Evolutionary conservation across 2,329 filamentous ascomycete species (phyloP), one percentile per base, ranked within the genome.

Genomic region (Curvularia sp.): DNA sequence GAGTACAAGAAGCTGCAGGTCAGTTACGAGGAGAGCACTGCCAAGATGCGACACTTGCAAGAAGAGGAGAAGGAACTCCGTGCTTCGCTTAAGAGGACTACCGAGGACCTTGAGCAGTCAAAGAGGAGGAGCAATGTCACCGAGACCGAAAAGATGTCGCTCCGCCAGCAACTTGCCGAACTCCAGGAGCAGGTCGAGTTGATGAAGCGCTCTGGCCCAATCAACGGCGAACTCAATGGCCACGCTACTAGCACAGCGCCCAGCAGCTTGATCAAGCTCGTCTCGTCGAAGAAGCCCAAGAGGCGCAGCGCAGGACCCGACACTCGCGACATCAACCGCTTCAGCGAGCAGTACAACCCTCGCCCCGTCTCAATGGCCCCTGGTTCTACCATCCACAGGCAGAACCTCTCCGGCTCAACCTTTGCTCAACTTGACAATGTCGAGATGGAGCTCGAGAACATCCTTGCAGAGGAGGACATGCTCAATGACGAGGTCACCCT

Each of bases 401-500:
- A 91, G 74, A 89, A 87, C 68, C 80, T 92, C 50, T 89, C 89
- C 52, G 89, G 89, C 53, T 87, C 90, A 38, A 89, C 89, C 3
- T 95, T 95, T 74, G 90, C 92, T 54, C 88, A 89, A 58, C 83
- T 90, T 58, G 95, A 99, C 76, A 96, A 91, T 71, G 92, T 98
- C 70, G 95, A 99, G 80, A 87, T 93, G 77, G 96, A 99, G 80
- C 86, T 99, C 57, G 94, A 98, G 80, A 91, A 90, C 65, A 86
- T 99, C 53, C 87, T 99, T 64, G 93, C 93, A 43, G 94, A 98
- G 73, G 95, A 99, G 79, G 93, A 98, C 69, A 92, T 91, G 60
- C 84, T 99, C 65, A 98, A 99, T 71, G 93, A 98, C 70, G 95
- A 99, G 80, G 93, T 99, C 49, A 95, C 93, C 0, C 90, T 97